Percentiles rank a stretch among this genome's conserved stretches.
These are phyloP conservation scores for Amphicarpaea edgeworthii DNA, from an alignment of 306 rosid genomes.

Conservation along the genomic window DNA sequence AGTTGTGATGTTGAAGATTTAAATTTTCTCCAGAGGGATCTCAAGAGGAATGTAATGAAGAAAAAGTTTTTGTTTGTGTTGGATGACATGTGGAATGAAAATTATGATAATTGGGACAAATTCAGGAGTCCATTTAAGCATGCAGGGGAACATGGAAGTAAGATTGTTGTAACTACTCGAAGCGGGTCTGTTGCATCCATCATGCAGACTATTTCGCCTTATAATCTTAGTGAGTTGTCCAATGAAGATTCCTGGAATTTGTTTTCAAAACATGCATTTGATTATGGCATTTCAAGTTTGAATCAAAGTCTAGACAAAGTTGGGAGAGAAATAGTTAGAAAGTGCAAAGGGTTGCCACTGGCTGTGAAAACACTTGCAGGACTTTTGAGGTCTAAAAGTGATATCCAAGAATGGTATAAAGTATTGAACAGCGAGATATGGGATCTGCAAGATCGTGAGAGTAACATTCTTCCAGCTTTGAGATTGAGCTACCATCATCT, in stretches of 20 bases:
- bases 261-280: slow-evolving; percentile 54
- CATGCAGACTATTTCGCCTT: slow-evolving; percentile 47
- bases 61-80: slow-evolving; percentile 53
- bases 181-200: slow-evolving; percentile 49
- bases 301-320: slow-evolving; percentile 36
- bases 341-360: slow-evolving; percentile 57
- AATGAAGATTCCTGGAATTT: slow-evolving; percentile 48
- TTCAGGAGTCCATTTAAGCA: slow-evolving; percentile 47
- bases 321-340: slow-evolving; percentile 51
- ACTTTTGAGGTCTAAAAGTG: slow-evolving; percentile 49
- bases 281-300: slow-evolving; percentile 12
- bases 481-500: slow-evolving; percentile 55
- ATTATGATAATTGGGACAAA: slow-evolving; percentile 47
- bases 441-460: slow-evolving; percentile 51
- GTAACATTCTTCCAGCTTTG: slow-evolving; percentile 55
- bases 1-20: slow-evolving; percentile 36
- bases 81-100: slow-evolving; percentile 69
- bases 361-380: slow-evolving; percentile 57
- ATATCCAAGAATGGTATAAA: slow-evolving; percentile 45
- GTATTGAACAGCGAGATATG: slow-evolving; percentile 54
- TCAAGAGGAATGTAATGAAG: slow-evolving; percentile 30
- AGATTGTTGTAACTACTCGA: slow-evolving; percentile 52
- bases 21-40: slow-evolving; percentile 47
- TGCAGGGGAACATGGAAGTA: slow-evolving; percentile 51
- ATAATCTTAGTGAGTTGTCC: slow-evolving; percentile 46